Base-by-base conservation (phyloP, 345 rosid species). In the Barbarea vulgaris region DNA sequence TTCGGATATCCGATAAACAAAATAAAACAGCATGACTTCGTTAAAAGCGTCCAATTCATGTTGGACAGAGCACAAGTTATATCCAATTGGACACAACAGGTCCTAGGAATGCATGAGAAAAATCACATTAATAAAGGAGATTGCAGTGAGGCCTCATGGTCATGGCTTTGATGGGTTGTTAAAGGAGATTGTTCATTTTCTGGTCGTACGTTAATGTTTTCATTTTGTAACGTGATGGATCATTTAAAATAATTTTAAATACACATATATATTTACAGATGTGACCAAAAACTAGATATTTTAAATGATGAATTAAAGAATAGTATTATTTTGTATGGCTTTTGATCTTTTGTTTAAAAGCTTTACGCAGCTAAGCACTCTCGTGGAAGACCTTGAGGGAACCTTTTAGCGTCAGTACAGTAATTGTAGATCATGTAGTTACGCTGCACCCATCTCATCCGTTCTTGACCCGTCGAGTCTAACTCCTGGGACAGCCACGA, bases 351-450 rank as follows among this genome's bases (percentile, higher is more conserved):
- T 19, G 42, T 48, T 58, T n/a, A 59, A 33, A 71, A 47, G 59
- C 58, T 27, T 30, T 52, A 72, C 44, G 63, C 69, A 62, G 79
- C 65, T 62, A 68, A 7, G 69, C 83, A 83, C 62, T 83, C 85
- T n/a, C 0, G 27, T 64, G 81, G 85, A 18, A 80, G 69, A 50
- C 85, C 83, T 47, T 69, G 81, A 19, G 77, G 77, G 63, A 73
- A 73, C 63, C 77, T 63, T 25, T 52, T 41, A 52, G 54, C 9
- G 39, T 83, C 83, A 6, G 36, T 66, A 52, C 85, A 83, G 25
- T 83, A 83, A 44, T 74, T 67, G 56, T 83, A 80, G 34, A 80
- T 74, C 81, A 80, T 70, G 56, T 69, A 77, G 46, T 83, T 80
- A 18, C 56, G 11, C 50, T 77, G 83, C 25, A 74, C 81, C 83